These are phyloP conservation scores for Paramecium sonneborni DNA, from an alignment of 73 alveolate species.

Conservation along the genomic window DNA sequence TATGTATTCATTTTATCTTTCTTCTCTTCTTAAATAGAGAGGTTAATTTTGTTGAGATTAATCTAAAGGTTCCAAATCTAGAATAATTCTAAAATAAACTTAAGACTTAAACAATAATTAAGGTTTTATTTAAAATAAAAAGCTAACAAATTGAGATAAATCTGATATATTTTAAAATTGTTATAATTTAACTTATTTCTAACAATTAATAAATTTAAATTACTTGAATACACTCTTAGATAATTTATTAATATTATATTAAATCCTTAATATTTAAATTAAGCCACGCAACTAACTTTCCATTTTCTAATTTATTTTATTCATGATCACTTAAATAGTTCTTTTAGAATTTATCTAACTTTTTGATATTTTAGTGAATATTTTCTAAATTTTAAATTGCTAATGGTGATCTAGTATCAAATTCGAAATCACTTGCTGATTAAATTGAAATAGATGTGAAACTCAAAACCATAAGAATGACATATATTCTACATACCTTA, in stretches of 20 bases:
- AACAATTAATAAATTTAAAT: neutral
- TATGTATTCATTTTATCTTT: neutral
- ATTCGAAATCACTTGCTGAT: constrained; percentile 45
- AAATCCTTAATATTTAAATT: neutral
- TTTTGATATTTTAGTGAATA: neutral
- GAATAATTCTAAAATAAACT: constrained; percentile 32
- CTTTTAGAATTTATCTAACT: constrained; percentile 26
- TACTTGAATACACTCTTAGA: neutral
- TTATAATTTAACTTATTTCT: constrained; percentile 25
- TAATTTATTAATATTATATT: neutral
- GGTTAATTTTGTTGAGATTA: neutral
- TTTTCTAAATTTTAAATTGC: neutral
- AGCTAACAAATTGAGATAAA: too few species aligned
- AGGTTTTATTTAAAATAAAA: constrained; percentile 38
- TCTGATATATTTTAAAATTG: neutral
- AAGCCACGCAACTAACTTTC: constrained; percentile 33
- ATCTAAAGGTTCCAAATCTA: neutral
- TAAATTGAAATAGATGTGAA: neutral
- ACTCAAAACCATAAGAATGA: neutral
- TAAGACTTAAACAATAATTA: constrained; percentile 1
- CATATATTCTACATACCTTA: neutral
- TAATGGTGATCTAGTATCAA: constrained; percentile 15
- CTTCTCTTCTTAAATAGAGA: constrained; percentile 1
- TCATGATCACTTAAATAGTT: constrained; percentile 31
- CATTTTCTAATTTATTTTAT: constrained; percentile 13